Evolutionary conservation across 1,139 yeast species (phyloP).

Genomic region (Wickerhamomyces sp.): DNA sequence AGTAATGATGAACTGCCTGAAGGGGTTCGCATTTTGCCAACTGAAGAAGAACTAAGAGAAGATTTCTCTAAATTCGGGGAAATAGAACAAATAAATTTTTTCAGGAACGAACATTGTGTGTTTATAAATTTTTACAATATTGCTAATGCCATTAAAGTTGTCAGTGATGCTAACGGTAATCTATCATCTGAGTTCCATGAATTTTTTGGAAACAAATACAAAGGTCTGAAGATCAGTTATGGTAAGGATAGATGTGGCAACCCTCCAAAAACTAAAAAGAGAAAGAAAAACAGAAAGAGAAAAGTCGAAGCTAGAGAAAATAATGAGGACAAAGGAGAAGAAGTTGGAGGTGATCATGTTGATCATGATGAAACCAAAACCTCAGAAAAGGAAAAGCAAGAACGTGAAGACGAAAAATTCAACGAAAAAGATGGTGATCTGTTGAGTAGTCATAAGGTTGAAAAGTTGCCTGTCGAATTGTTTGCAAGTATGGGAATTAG

Average conservation of each 20-base stretch:
- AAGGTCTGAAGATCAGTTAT: constrained; percentile 63
- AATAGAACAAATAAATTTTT: constrained; percentile 74
- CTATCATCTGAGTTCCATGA: constrained; percentile 31
- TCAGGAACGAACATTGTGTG: constrained; percentile 73
- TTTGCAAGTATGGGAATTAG: constrained; percentile 23
- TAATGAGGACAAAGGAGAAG: background rate
- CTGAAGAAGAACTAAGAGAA: constrained; percentile 51
- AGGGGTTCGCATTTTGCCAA: constrained; percentile 25
- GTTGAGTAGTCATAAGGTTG: constrained; percentile 1
- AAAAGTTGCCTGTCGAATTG: constrained; percentile 16
- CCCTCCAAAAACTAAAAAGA: constrained; percentile 44
- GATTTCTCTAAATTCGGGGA: constrained; percentile 75
- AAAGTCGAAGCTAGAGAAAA: constrained; percentile 4
- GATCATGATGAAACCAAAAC: background rate
- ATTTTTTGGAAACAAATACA: constrained; percentile 44
- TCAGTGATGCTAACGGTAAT: constrained; percentile 56
- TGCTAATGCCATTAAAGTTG: constrained; percentile 70
- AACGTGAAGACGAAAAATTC: background rate
- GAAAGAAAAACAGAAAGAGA: constrained; percentile 6
- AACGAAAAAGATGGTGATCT: background rate
- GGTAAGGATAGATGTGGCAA: constrained; percentile 84
- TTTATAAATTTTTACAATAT: constrained; percentile 77
- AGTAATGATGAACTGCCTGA: constrained; percentile 27
- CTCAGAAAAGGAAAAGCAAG: background rate
- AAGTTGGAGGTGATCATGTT: background rate